Conservation (phyloP, 768 basidiomycete species). For the Fomitopsis serialis region DNA sequence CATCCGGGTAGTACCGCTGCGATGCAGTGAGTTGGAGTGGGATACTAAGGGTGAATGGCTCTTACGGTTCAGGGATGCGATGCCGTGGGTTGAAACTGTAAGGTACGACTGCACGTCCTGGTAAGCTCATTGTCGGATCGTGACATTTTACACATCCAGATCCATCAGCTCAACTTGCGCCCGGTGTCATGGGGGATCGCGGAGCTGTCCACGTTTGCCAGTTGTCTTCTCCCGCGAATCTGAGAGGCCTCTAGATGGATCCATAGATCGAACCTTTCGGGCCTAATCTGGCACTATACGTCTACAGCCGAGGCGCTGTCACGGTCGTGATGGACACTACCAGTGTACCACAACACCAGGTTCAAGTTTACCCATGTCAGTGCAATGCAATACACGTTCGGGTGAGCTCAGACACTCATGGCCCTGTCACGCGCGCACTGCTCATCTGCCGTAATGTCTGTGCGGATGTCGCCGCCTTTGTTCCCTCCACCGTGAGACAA, state of each 20-base stretch:
- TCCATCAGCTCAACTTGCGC: too few species aligned
- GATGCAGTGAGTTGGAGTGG: not conserved
- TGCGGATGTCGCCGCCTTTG: too few species aligned
- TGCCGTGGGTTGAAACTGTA: not conserved
- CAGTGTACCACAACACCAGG: not conserved
- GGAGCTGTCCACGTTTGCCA: not conserved
- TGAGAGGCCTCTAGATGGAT: not conserved
- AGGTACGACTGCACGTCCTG: not conserved
- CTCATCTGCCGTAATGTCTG: too few species aligned
- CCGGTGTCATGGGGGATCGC: too few species aligned
- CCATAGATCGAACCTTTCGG: not conserved
- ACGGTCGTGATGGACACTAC: not conserved
- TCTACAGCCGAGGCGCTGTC: not conserved
- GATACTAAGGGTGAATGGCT: not conserved
- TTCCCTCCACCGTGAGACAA: too few species aligned
- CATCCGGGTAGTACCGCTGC: not conserved
- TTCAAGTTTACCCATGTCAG: too few species aligned
- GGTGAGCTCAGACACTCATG: too few species aligned
- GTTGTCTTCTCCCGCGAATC: not conserved
- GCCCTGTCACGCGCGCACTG: too few species aligned
- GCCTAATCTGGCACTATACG: not conserved
- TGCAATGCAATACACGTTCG: too few species aligned
- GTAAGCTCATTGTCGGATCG: not conserved
- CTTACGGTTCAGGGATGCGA: not conserved
- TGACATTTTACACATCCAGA: too few species aligned